Evolutionary conservation across 2,329 filamentous ascomycete genomes (phyloP), one percentile per base, ranked within the genome.

Genomic region (Cyanodermella asteris): DNA sequence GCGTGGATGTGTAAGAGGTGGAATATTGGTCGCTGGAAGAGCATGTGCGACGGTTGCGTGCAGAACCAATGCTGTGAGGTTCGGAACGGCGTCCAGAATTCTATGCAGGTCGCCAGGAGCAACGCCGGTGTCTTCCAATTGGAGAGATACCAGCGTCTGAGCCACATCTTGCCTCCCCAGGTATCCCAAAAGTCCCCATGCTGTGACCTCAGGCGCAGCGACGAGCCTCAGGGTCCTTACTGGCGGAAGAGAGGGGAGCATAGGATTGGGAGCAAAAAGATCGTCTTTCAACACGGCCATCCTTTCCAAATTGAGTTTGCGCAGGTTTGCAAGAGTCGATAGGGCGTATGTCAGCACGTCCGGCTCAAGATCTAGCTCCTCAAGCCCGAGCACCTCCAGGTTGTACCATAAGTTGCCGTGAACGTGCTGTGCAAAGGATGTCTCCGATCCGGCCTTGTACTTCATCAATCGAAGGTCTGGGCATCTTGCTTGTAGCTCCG

Each of bases 381-480:
- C 43, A 12, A 55, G 27, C 30, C 55, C 50, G 16, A 55, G 32
- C 1, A 47, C 38, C 28, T 55, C 49, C 31, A 55, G 30, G 22
- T 51, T 51, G 10, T 25, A 31, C 51, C 51, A 55, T 3, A 43
- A 39, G 6, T 39, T 28, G 53, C 64, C 31, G 64, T 68, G 30
- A 6, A 67, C 61, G 20, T 93, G 55, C 27, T 63, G 55, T 38
- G 78, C 66, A 28, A 94, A 61, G 39, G 72, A 75, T 28, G 64
- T 64, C 51, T 93, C 84, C 2, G 77, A 64, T 8, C 84, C 84
- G 23, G 58, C 55, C 27, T 66, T 61, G 49, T 90, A 94, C 27
- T 66, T 72, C 78, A 91, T 93, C 50, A 87, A 87, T 35, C 80
- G 66, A 28, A 94, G 59, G 41, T 84, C 69, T 7, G 73, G 68